Evolutionary conservation across 2,329 filamentous ascomycete genomes (phyloP).

Genomic region (Nemania diffusa): DNA sequence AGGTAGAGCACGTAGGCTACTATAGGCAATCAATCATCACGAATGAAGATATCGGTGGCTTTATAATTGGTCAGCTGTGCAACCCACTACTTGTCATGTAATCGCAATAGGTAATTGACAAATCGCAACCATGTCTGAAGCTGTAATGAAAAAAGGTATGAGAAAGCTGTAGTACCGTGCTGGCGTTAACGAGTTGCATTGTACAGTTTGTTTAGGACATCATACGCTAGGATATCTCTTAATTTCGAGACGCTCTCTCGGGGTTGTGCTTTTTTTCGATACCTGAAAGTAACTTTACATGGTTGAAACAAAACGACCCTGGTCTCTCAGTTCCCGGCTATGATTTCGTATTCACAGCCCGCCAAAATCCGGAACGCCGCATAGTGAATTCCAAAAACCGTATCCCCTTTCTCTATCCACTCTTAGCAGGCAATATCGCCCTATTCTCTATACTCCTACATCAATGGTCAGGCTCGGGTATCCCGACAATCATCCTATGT

Average conservation of each 20-base stretch:
- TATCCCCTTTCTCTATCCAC: constrained; percentile 22
- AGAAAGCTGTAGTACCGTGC: too few relatives aligned
- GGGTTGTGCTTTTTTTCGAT: not conserved
- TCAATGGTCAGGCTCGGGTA: constrained; percentile 1
- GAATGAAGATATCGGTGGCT: constrained; percentile 18
- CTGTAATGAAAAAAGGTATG: too few relatives aligned
- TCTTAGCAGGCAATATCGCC: constrained; percentile 8
- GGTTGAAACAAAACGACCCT: constrained; percentile 10
- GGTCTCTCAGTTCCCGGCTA: constrained; percentile 21
- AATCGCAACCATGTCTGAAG: too few relatives aligned
- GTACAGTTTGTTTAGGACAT: not conserved
- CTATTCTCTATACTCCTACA: constrained; percentile 36
- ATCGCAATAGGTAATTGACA: not conserved
- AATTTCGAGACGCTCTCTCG: not conserved
- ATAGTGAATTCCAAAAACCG: constrained; percentile 28
- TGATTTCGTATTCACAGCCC: constrained; percentile 27
- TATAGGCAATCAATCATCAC: constrained; percentile 38
- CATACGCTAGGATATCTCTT: not conserved
- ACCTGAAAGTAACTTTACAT: constrained; percentile 23
- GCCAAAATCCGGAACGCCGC: constrained; percentile 33
- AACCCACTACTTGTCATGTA: not conserved
- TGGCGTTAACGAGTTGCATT: too few relatives aligned
- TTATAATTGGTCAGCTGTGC: not conserved
- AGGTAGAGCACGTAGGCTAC: constrained; percentile 35
- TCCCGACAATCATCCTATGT: constrained; percentile 31